phyloP scores from a whole-genome alignment of 2,329 filamentous ascomycete genomes.

The Trichoderma lentiforme region DNA sequence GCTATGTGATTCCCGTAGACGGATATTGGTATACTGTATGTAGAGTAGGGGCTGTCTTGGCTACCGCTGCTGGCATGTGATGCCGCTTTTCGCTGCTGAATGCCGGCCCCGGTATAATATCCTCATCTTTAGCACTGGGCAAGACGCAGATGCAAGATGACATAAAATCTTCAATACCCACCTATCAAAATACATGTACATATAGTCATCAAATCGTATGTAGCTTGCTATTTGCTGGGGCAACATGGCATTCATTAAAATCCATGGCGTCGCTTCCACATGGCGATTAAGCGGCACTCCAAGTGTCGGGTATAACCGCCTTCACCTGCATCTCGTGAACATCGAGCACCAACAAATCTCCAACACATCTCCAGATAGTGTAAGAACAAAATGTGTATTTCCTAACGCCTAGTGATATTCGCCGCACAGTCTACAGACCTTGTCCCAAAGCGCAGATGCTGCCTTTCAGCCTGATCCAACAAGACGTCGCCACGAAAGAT shows the following conservation, averaged over 20 bases:
- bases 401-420: constrained; percentile 7
- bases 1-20: background rate
- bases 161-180: background rate
- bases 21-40: background rate
- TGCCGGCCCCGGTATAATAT: background rate
- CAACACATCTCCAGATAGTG: background rate
- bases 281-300: background rate
- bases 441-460: background rate
- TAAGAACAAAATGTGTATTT: background rate
- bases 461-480: background rate
- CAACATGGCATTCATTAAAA: background rate
- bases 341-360: background rate
- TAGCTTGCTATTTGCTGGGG: background rate
- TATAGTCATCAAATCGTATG: background rate
- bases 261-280: background rate
- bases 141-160: background rate
- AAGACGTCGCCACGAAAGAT: background rate
- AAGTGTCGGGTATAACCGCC: background rate
- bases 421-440: background rate
- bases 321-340: background rate
- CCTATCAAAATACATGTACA: background rate
- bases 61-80: background rate
- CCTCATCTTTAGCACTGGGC: background rate
- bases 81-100: background rate
- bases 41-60: background rate